These are phyloP conservation scores for Fusarium sp. DNA, from an alignment of 2,329 filamentous ascomycete species.

Conservation along the genomic window DNA sequence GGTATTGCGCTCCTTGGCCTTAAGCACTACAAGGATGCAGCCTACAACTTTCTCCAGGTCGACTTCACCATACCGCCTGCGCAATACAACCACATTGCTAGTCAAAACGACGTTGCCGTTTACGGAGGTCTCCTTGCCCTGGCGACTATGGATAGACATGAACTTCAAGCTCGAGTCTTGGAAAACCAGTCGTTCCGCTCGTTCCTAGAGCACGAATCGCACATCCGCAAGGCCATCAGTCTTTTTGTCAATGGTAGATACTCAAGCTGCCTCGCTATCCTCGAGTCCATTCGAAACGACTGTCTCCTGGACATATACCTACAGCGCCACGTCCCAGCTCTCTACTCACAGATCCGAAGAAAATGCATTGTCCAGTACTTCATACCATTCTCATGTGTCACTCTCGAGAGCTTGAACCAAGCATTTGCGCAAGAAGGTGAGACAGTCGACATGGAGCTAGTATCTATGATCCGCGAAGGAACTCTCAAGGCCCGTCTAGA, in stretches of 20 bases:
- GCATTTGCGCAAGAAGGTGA: constrained; percentile 74
- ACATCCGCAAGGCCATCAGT: constrained; percentile 88
- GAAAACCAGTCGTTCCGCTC: constrained; percentile 82
- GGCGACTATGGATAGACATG: constrained; percentile 83
- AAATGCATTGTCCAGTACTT: constrained; percentile 97
- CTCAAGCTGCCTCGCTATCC: constrained; percentile 79
- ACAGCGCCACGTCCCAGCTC: constrained; percentile 71
- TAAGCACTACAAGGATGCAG: constrained; percentile 67
- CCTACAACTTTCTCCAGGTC: constrained; percentile 72
- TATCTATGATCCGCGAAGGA: constrained; percentile 76
- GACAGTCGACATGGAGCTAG: constrained; percentile 77
- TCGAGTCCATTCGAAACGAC: constrained; percentile 83
- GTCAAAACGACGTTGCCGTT: constrained; percentile 86
- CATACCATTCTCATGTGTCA: constrained; percentile 87
- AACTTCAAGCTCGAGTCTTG: constrained; percentile 78
- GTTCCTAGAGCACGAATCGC: constrained; percentile 91
- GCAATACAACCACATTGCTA: constrained; percentile 76
- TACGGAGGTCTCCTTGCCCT: constrained; percentile 92
- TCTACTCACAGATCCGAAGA: constrained; percentile 80
- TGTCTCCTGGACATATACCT: constrained; percentile 92
- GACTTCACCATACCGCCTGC: constrained; percentile 59
- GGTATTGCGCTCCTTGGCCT: constrained; percentile 60
- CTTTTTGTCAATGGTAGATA: constrained; percentile 93
- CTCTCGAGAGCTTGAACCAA: constrained; percentile 77
- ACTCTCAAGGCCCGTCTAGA: constrained; percentile 83